These are phyloP conservation scores for Quercus agrifolia DNA, from an alignment of 306 rosid species.

Conservation along the genomic window DNA sequence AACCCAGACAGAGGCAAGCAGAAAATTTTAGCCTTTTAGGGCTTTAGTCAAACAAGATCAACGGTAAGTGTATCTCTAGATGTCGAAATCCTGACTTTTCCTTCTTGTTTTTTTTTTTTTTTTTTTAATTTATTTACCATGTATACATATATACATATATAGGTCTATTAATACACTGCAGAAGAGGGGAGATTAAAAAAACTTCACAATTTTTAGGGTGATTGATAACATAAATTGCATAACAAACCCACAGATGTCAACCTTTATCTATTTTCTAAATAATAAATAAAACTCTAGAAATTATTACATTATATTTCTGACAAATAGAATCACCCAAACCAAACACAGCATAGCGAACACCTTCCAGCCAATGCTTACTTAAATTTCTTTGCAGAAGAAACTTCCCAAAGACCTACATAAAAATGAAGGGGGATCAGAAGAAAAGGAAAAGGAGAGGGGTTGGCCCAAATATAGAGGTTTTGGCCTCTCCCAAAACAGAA, in stretches of 20 bases:
- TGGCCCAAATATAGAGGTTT: not conserved
- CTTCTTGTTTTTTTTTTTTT: too few relatives aligned
- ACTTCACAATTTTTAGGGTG: not conserved
- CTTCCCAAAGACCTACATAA: slow-evolving; percentile 79
- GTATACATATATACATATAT: not conserved
- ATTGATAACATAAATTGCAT: not conserved
- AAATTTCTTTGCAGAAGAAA: slow-evolving; percentile 74
- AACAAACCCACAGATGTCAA: not conserved
- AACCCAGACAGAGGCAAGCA: too few relatives aligned
- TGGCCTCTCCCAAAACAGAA: not conserved
- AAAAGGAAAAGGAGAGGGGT: slow-evolving; percentile 3
- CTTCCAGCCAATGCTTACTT: slow-evolving; percentile 64
- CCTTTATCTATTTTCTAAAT: not conserved
- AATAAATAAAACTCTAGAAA: slow-evolving; percentile 2
- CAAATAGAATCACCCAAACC: slow-evolving; percentile 94
- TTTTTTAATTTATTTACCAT: too few relatives aligned
- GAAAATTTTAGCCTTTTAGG: too few relatives aligned
- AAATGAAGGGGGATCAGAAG: not conserved
- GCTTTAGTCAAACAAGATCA: too few relatives aligned
- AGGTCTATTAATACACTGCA: not conserved
- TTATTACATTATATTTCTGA: slow-evolving; percentile 82
- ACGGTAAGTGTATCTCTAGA: too few relatives aligned
- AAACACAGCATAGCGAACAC: slow-evolving; percentile 71
- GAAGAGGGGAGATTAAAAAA: not conserved
- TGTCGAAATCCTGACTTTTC: too few relatives aligned